Conservation (phyloP, 306 rosid genomes). For the Prunus campanulata region DNA sequence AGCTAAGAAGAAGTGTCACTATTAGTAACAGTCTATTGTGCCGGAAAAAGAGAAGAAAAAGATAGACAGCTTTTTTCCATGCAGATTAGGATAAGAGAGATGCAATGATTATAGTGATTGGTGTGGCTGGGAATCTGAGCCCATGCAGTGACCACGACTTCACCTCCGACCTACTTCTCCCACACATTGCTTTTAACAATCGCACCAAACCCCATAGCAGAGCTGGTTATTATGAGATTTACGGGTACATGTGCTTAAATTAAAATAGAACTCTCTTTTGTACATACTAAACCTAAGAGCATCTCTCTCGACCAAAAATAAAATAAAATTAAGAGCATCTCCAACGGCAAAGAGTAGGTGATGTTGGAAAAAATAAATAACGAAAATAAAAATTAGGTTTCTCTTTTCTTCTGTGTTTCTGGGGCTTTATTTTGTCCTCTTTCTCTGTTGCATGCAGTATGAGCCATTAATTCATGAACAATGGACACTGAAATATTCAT, state of each 20-base stretch:
- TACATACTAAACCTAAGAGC: too few species aligned
- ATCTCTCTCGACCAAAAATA: too few species aligned
- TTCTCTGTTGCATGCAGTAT: neutral
- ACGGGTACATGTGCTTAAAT: too few species aligned
- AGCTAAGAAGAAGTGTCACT: constrained; percentile 38
- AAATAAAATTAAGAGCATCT: too few species aligned
- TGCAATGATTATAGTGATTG: constrained; percentile 40
- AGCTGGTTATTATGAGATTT: too few species aligned
- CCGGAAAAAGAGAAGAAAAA: constrained; percentile 24
- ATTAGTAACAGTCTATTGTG: constrained; percentile 39
- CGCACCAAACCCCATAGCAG: neutral
- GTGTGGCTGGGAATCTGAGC: constrained; percentile 37
- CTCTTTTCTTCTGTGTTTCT: neutral
- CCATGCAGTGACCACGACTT: constrained; percentile 62
- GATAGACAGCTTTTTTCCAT: constrained; percentile 1
- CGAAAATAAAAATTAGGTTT: neutral
- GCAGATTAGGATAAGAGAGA: constrained; percentile 34
- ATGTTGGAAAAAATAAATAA: neutral
- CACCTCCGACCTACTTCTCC: constrained; percentile 45
- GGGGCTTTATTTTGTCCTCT: neutral
- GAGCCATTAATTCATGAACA: constrained; percentile 22
- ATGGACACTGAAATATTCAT: constrained; percentile 65
- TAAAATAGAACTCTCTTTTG: too few species aligned
- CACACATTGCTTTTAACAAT: constrained; percentile 33
- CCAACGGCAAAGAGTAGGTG: too few species aligned